These are phyloP conservation scores for Sporisorium scitamineum DNA, from an alignment of 1,284 basidiomycete genomes.

Conservation along the genomic window DNA sequence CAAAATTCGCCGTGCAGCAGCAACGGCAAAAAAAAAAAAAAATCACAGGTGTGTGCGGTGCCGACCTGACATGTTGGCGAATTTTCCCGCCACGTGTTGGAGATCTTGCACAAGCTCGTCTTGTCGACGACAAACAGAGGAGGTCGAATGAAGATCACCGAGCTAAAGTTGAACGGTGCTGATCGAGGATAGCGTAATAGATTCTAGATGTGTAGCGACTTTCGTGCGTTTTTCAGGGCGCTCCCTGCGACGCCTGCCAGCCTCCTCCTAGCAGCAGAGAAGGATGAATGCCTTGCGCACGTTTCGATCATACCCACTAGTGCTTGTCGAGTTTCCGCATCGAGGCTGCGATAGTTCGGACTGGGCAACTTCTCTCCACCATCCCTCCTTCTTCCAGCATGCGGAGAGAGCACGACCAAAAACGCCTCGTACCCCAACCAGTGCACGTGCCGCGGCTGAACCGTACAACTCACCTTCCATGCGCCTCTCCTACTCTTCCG, in stretches of 20 bases:
- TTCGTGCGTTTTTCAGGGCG: conserved; percentile 13
- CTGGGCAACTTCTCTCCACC: not conserved
- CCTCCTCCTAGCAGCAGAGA: conserved; percentile 4
- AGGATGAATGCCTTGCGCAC: not conserved
- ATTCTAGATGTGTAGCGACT: conserved; percentile 21
- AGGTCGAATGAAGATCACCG: too few species aligned
- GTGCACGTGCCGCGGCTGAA: conserved; percentile 36
- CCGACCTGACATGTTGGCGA: not conserved
- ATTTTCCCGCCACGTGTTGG: not conserved
- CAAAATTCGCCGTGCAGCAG: not conserved
- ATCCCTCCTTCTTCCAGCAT: not conserved
- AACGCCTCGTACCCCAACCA: conserved; percentile 56
- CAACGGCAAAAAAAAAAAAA: not conserved
- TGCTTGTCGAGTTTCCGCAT: conserved; percentile 9
- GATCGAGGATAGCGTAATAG: not conserved
- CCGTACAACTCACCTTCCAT: conserved; percentile 36
- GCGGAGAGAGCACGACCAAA: conserved; percentile 10
- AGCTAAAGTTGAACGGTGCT: not conserved
- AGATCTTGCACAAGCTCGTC: not conserved
- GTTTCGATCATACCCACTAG: conserved; percentile 22
- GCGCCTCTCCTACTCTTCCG: too few species aligned
- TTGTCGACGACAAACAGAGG: too few species aligned
- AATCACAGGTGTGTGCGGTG: not conserved
- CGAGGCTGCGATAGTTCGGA: conserved; percentile 1
- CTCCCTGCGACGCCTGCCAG: conserved; percentile 12